phyloP scores from a whole-genome alignment of 2,329 filamentous ascomycete species.

The Colletotrichum musae region DNA sequence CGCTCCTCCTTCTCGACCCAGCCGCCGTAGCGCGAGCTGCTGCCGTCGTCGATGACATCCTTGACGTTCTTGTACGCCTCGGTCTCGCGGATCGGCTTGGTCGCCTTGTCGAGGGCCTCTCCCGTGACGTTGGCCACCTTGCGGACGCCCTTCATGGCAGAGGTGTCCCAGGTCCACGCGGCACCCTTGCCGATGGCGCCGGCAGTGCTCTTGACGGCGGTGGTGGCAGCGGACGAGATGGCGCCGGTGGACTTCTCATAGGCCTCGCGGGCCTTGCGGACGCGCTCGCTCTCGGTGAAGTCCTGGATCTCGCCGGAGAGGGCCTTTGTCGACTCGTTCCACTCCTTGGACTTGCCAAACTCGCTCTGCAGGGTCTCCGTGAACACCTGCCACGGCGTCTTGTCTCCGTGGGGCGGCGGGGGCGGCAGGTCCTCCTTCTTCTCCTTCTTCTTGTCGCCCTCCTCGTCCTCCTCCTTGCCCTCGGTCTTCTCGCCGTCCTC shows the following conservation, averaged over 20 bases:
- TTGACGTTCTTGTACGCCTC: slow-evolving; percentile 96
- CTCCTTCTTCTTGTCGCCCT: slow-evolving; percentile 66
- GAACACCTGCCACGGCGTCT: slow-evolving; percentile 99
- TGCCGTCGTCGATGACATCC: slow-evolving; percentile 96
- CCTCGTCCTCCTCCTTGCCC: slow-evolving; percentile 57
- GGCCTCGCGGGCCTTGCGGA: slow-evolving; percentile 86
- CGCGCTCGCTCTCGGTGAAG: slow-evolving; percentile 92
- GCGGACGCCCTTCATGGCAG: slow-evolving; percentile 90
- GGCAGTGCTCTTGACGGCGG: slow-evolving; percentile 88
- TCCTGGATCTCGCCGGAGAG: slow-evolving; percentile 90
- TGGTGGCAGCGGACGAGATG: slow-evolving; percentile 82
- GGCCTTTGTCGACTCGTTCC: slow-evolving; percentile 98
- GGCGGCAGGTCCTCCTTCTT: slow-evolving; percentile 81
- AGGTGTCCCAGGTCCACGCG: slow-evolving; percentile 97
- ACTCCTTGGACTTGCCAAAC: slow-evolving; percentile 97
- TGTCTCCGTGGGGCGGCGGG: slow-evolving; percentile 96
- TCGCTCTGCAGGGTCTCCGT: slow-evolving; percentile 95
- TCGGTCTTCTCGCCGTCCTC: slow-evolving; percentile 62
- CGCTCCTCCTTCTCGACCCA: slow-evolving; percentile 98
- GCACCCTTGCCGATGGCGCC: slow-evolving; percentile 91
- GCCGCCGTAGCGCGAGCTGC: slow-evolving; percentile 94
- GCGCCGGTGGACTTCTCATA: slow-evolving; percentile 90
- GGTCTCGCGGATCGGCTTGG: slow-evolving; percentile 92
- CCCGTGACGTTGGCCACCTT: slow-evolving; percentile 89
- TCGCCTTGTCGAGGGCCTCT: slow-evolving; percentile 92